These are phyloP conservation scores for Antitrichia curtipendula DNA, from an alignment of 225 moss, liverwort and hornwort genomes.

Conservation along the genomic window DNA sequence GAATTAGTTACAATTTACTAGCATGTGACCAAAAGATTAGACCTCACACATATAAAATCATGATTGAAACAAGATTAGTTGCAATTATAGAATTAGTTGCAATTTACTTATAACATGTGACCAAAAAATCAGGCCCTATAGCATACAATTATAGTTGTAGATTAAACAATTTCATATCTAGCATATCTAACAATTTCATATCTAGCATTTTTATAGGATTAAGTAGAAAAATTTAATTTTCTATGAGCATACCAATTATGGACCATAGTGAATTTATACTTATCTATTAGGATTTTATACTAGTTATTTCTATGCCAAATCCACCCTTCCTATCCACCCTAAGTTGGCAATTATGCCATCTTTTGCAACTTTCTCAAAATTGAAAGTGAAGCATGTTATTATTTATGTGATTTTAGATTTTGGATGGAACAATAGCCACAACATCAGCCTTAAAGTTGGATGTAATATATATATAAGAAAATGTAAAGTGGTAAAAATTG, in stretches of 20 bases:
- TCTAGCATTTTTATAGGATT: too few relatives aligned
- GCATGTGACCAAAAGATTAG: too few relatives aligned
- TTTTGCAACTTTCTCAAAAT: neutral
- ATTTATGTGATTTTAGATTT: neutral
- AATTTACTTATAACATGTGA: neutral
- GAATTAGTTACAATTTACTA: neutral
- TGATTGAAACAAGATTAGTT: neutral
- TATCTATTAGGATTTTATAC: neutral
- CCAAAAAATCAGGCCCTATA: neutral
- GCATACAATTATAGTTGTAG: neutral
- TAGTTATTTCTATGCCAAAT: neutral
- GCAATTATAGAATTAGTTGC: neutral
- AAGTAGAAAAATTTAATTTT: neutral
- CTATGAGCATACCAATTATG: neutral
- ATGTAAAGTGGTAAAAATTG: too few relatives aligned
- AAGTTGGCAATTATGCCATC: rapidly evolving
- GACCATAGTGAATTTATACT: neutral
- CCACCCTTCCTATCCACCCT: neutral
- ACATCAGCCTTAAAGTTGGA: neutral
- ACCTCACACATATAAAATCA: too few relatives aligned
- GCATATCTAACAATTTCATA: neutral
- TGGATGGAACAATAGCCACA: neutral
- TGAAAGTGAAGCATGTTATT: neutral
- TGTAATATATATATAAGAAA: too few relatives aligned
- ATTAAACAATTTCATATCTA: neutral